Evolutionary conservation across 2,329 filamentous ascomycete species (phyloP).

Genomic region (Madurella mycetomatis): DNA sequence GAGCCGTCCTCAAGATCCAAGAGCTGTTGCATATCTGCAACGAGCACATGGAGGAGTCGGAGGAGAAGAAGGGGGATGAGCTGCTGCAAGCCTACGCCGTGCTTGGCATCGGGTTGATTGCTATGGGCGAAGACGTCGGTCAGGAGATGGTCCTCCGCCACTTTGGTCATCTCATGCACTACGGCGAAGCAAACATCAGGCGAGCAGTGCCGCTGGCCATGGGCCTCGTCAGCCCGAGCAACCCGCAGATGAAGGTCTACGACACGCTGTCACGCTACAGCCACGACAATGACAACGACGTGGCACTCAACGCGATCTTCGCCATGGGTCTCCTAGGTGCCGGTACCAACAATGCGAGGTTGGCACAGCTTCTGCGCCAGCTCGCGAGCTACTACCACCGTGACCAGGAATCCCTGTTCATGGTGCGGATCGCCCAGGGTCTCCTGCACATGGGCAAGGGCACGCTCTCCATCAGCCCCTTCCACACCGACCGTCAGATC

Average conservation of each 20-base stretch:
- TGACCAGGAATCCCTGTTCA: constrained; percentile 93
- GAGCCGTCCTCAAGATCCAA: constrained; percentile 94
- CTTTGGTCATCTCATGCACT: constrained; percentile 98
- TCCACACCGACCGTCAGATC: constrained; percentile 97
- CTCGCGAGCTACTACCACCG: constrained; percentile 97
- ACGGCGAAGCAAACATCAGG: constrained; percentile 94
- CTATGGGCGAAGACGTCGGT: constrained; percentile 97
- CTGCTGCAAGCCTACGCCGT: constrained; percentile 94
- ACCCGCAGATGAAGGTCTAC: constrained; percentile 99
- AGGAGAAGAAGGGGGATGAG: constrained; percentile 93
- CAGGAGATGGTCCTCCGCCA: constrained; percentile 98
- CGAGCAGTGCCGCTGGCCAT: constrained; percentile 94
- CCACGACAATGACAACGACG: constrained; percentile 97
- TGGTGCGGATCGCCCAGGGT: constrained; percentile 98
- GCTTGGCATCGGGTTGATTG: constrained; percentile 85
- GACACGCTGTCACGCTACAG: constrained; percentile 96
- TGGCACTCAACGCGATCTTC: constrained; percentile 97
- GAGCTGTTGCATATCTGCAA: constrained; percentile 97
- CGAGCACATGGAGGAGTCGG: constrained; percentile 89
- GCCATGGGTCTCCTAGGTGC: constrained; percentile 97
- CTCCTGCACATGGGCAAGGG: constrained; percentile 99
- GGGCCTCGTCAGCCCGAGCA: constrained; percentile 94
- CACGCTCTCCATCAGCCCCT: constrained; percentile 92
- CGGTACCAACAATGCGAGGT: constrained; percentile 94
- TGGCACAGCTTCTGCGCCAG: constrained; percentile 90